Evolutionary conservation across 177 flowering plant species (phyloP), one percentile per base, ranked within the genome.

Genomic region (Viscum album): DNA sequence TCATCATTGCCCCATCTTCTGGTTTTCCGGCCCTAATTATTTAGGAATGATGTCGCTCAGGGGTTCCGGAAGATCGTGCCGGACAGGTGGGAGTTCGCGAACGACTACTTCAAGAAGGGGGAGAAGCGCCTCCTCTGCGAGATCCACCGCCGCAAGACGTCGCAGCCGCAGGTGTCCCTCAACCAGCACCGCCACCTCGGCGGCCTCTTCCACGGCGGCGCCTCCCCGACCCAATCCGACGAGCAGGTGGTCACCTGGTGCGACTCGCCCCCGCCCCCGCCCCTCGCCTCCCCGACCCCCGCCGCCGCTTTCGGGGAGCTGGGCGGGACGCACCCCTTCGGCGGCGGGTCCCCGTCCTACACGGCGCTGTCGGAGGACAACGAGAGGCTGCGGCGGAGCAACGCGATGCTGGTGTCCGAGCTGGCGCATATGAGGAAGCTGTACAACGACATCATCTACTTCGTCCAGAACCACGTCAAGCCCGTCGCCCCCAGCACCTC

Each of bases 11-110:
- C 50, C 34, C 64, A 5, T 43, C 52, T 26, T 70, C 7, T 67
- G 50, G 34, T 4, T 54, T 2, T 54, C 19, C 54, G 4, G 21
- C n/a, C n/a, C 13, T n/a, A 52, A 16, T 67, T 66, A 34, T 43
- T 43, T 58, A 2, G 41, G 41, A 37, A 37, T 37, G 41, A 37
- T 34, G 34, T 50, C 13, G 41, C 13, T 37, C 81, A 93, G 98
- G 98, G 98, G 72, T 94, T 94, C 72, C 83, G 98, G 61, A 94
- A 94, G 83, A 88, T 89, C 45, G 97, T 92, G 6, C 96, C 98
- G 28, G 98, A 94, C 74, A 79, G 97, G 73, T 94, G 98, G 98
- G 98, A 94, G 81, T 94, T 94, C 50, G 97, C 96, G 0, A 92
- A 94, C 71, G 98, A 91, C 71, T 94, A 78, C 79, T 94, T 94